A percentile compares a stretch with the other conserved stretches of the same genome.
These are phyloP conservation scores for Eutypa lata DNA, from an alignment of 2,329 filamentous ascomycete species.

Conservation along the genomic window DNA sequence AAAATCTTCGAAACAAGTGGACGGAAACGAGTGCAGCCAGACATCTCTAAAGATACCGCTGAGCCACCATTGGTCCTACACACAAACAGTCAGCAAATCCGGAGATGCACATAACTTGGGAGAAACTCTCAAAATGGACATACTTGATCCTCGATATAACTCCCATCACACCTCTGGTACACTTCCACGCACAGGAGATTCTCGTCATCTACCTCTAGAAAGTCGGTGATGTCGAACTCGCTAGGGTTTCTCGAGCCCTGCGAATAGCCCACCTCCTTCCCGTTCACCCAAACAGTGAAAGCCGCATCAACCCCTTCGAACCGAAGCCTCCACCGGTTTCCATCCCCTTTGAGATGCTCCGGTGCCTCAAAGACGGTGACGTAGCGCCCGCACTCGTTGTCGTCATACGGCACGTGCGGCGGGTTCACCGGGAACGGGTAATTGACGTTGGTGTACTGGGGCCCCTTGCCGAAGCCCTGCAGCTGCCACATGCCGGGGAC, in stretches of 20 bases:
- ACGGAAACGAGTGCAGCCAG: constrained; percentile 59
- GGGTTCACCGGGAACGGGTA: constrained; percentile 64
- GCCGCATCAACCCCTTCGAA: constrained; percentile 75
- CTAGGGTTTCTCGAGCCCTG: constrained; percentile 70
- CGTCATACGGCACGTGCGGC: constrained; percentile 60
- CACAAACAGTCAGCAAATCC: constrained; percentile 5
- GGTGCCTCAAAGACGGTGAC: constrained; percentile 53
- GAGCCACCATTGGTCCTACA: constrained; percentile 64
- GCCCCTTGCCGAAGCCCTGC: constrained; percentile 59
- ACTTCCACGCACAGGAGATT: constrained; percentile 65
- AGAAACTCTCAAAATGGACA: constrained; percentile 5
- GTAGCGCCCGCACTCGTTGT: constrained; percentile 65
- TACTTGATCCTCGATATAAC: constrained; percentile 66
- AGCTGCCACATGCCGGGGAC: constrained; percentile 67
- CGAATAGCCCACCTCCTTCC: constrained; percentile 64
- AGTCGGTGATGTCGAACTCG: constrained; percentile 66
- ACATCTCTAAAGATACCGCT: constrained; percentile 69
- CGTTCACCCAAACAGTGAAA: constrained; percentile 70
- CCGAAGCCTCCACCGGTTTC: constrained; percentile 59
- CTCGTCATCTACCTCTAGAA: constrained; percentile 39
- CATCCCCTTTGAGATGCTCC: constrained; percentile 36
- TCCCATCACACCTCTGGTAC: constrained; percentile 70
- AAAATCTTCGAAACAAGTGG: constrained; percentile 53
- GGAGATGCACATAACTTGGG: background rate
- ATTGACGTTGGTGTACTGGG: constrained; percentile 62